These are phyloP conservation scores for Fusarium foetens DNA, from an alignment of 2,329 filamentous ascomycete genomes.

Conservation along the genomic window DNA sequence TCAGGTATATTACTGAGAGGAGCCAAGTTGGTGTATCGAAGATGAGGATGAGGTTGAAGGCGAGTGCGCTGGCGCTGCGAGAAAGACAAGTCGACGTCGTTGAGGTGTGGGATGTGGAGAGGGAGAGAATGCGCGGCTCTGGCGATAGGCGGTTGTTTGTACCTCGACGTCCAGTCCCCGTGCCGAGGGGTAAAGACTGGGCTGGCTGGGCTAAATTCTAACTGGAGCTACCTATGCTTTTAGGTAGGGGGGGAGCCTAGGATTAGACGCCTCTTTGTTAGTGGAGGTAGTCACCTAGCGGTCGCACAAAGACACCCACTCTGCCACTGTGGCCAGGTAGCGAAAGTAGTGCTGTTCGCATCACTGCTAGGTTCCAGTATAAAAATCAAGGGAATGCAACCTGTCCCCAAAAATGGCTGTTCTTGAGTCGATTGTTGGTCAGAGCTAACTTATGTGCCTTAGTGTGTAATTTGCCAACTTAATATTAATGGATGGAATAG, in stretches of 20 bases:
- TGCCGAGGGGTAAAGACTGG: conserved; percentile 45
- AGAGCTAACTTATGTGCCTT: background rate
- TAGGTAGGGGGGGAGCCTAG: conserved; percentile 17
- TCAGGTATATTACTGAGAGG: conserved; percentile 22
- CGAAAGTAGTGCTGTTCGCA: conserved; percentile 22
- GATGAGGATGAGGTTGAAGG: conserved; percentile 29
- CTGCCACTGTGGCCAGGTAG: conserved; percentile 29
- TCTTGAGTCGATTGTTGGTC: conserved; percentile 26
- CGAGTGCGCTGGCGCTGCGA: conserved; percentile 40
- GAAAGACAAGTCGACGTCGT: conserved; percentile 43
- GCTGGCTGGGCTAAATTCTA: background rate
- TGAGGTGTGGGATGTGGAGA: conserved; percentile 48
- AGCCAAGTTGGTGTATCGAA: conserved; percentile 26
- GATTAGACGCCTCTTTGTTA: conserved; percentile 24
- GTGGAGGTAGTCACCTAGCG: conserved; percentile 19
- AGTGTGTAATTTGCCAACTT: conserved; percentile 10
- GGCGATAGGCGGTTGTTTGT: conserved; percentile 46
- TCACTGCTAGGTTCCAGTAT: conserved; percentile 30
- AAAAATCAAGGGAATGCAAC: conserved; percentile 42
- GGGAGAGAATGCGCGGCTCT: conserved; percentile 49
- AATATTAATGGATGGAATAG: conserved; percentile 1
- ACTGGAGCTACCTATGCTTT: conserved; percentile 22
- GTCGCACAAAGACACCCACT: conserved; percentile 26
- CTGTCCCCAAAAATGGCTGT: conserved; percentile 40
- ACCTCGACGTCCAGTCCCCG: conserved; percentile 33